Evolutionary conservation across 2,329 filamentous ascomycete species (phyloP), one percentile per base, ranked within the genome.

Genomic region (Madurella mycetomatis): DNA sequence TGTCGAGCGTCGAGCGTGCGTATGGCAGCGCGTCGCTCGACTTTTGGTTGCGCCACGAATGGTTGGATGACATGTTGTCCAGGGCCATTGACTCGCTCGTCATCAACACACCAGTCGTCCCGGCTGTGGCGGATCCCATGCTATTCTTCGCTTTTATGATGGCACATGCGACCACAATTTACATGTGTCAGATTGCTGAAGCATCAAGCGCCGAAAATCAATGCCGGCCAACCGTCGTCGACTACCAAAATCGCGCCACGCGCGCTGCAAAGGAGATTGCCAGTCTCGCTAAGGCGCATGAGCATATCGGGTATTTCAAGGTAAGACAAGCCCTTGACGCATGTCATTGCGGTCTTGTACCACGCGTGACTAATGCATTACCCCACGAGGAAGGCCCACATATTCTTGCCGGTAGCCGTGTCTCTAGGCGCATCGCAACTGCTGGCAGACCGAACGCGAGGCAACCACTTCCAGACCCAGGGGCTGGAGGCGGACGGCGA

Each of bases 11-110:
- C 12, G 61, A 66, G 39, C 47, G 53, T 4, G 53, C 55, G 1
- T 62, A 59, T 40, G 56, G 57, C 15, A 57, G 18, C 19, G 25
- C 54, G 11, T 55, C 59, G 1, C 32, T 58, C 2, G 56, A 64
- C 25, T 66, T 65, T 40, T 66, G 64, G 61, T 47, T 59, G 9
- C 57, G 64, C 1, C 64, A 65, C 48, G 58, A 62, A 34, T 63
- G 61, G 62, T 46, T 66, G 16, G 59, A 62, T n/a, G 49, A 49
- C 12, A 56, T 62, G 47, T 39, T 65, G n/a, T 52, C 42, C 25
- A 48, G 55, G 9, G 41, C 52, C 2, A 43, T 62, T 11, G 53
- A 57, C 13, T 53, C 52, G 1, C 47, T 66, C 9, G 9, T 47
- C 2, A 39, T 37, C 9, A 62, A 51, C 4, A 58, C 60, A 19